Evolutionary conservation across 441 rosid genomes (phyloP).

Genomic region (Erodium moschatum): DNA sequence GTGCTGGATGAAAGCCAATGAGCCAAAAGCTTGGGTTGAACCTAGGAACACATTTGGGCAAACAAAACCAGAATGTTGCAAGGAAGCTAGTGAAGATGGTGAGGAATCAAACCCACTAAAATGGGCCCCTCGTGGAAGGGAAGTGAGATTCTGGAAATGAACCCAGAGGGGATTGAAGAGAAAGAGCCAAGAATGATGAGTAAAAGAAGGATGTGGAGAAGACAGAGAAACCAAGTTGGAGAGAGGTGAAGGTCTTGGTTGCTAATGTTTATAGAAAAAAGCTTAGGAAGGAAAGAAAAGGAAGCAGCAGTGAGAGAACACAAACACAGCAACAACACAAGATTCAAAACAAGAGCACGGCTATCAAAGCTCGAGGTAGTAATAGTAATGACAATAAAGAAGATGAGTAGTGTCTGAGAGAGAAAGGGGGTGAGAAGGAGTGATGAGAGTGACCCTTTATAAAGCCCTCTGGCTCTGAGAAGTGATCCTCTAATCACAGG

Average conservation of each 20-base stretch:
- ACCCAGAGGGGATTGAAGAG: conserved; percentile 4
- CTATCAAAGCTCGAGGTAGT: conserved; percentile 4
- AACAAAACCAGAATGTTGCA: background rate
- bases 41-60: background rate
- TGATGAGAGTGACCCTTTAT: conserved; percentile 1
- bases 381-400: conserved; percentile 1
- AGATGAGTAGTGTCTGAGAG: background rate
- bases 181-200: background rate
- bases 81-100: background rate
- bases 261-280: conserved; percentile 5
- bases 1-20: background rate
- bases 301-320: background rate
- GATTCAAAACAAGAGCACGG: conserved; percentile 3
- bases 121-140: background rate
- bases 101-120: background rate
- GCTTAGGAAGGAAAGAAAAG: background rate
- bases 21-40: background rate
- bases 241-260: background rate
- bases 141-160: conserved; percentile 1
- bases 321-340: conserved; percentile 6
- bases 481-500: background rate
- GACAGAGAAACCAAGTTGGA: background rate
- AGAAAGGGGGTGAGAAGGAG: background rate
- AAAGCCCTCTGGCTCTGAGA: background rate
- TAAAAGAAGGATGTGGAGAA: background rate